Evolutionary conservation across 345 rosid species (phyloP).

Genomic region (Eucalyptus erythrocorys): DNA sequence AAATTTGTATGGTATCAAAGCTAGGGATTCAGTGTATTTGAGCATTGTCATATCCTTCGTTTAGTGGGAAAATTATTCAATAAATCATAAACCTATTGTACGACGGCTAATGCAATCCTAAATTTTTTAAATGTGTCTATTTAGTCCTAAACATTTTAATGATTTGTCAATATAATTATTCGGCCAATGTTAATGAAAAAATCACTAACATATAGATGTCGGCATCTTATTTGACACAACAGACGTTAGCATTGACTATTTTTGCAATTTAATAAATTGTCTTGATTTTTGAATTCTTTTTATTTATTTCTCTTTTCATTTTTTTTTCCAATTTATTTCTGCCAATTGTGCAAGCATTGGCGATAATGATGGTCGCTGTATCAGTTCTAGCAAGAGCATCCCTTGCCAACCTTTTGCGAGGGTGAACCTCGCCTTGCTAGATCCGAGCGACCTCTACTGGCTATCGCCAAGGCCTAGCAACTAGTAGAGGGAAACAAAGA

Average conservation of each 20-base stretch:
- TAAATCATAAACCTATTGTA: neutral
- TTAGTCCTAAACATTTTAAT: neutral
- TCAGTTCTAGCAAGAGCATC: neutral
- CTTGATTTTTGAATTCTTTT: neutral
- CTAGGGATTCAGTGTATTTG: neutral
- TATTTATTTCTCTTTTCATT: neutral
- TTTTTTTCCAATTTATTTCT: neutral
- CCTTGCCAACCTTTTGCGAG: neutral
- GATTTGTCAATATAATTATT: neutral
- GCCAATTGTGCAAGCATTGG: neutral
- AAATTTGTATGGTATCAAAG: neutral
- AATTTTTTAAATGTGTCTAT: neutral
- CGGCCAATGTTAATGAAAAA: accelerated
- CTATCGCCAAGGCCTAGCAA: neutral
- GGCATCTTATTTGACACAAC: accelerated
- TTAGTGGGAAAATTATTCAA: neutral
- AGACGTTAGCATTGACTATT: neutral
- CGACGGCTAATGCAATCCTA: accelerated
- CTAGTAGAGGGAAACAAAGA: neutral
- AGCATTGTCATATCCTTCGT: neutral
- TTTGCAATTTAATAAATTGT: neutral
- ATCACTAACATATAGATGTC: accelerated
- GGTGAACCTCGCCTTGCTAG: neutral
- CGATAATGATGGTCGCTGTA: neutral
- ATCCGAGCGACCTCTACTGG: accelerated